A percentile compares a stretch with the other conserved stretches of the same genome.
Conservation (phyloP, 345 rosid species). For the Mangifera indica region DNA sequence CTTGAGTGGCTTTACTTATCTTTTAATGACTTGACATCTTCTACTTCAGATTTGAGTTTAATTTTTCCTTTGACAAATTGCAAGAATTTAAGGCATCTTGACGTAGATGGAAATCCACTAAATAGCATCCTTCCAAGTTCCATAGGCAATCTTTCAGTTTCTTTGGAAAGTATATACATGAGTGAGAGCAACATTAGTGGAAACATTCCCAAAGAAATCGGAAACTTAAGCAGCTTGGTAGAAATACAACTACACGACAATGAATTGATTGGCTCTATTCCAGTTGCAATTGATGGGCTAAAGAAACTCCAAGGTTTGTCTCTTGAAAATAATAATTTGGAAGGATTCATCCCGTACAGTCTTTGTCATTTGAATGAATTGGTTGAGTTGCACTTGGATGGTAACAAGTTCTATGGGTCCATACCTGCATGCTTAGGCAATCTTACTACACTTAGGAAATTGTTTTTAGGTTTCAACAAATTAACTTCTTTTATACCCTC, state of each 20-base stretch:
- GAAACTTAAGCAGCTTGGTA: slow-evolving; percentile 9
- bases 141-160: slow-evolving; percentile 6
- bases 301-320: slow-evolving; percentile 2
- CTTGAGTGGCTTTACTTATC: neutral
- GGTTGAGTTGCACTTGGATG: neutral
- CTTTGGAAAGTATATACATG: neutral
- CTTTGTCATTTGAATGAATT: slow-evolving; percentile 9
- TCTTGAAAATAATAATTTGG: neutral
- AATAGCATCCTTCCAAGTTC: slow-evolving; percentile 17
- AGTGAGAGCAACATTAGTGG: slow-evolving; percentile 10
- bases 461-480: neutral
- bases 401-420: slow-evolving; percentile 7
- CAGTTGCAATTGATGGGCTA: slow-evolving; percentile 8
- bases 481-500: slow-evolving; percentile 7
- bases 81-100: neutral
- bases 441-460: slow-evolving; percentile 5
- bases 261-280: slow-evolving; percentile 16
- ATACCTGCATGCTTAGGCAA: slow-evolving; percentile 17
- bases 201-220: slow-evolving; percentile 8
- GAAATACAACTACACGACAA: neutral
- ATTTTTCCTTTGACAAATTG: slow-evolving; percentile 23
- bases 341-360: slow-evolving; percentile 12
- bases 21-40: neutral
- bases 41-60: neutral
- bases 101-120: neutral